phyloP scores from a whole-genome alignment of 2,329 filamentous ascomycete genomes.

The Escovopsis weberi region DNA sequence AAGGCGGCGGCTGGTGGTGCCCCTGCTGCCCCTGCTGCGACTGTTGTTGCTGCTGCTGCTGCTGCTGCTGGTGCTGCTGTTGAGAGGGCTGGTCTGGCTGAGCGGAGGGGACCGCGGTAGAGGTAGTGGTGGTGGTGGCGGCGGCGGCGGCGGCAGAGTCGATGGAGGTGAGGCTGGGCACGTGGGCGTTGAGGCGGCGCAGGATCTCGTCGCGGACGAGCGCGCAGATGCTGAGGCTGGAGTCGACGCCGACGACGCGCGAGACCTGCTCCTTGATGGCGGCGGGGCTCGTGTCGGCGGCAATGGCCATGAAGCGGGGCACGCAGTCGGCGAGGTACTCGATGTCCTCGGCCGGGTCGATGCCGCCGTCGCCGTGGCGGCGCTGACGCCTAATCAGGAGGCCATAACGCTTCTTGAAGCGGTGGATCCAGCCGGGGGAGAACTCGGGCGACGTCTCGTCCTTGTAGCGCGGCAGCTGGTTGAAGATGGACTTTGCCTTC shows the following conservation, averaged over 20 bases:
- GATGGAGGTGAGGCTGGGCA: conserved; percentile 12
- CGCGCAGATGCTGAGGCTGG: conserved; percentile 37
- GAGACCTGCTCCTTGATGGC: conserved; percentile 44
- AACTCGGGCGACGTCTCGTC: conserved; percentile 47
- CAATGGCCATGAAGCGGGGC: conserved; percentile 43
- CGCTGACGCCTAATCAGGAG: conserved; percentile 42
- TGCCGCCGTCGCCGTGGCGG: conserved; percentile 31
- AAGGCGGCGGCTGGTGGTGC: no score
- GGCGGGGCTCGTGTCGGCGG: conserved; percentile 42
- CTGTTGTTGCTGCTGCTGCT: no score
- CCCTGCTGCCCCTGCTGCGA: no score
- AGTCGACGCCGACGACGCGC: conserved; percentile 39
- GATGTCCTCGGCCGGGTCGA: conserved; percentile 40
- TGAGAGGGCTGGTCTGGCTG: conserved; percentile 11
- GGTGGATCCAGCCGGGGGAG: conserved; percentile 49
- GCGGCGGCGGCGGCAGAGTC: conserved; percentile 10
- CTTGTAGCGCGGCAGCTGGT: conserved; percentile 43
- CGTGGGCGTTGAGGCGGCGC: conserved; percentile 18
- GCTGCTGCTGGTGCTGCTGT: no score
- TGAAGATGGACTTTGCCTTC: conserved; percentile 46
- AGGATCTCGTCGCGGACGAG: conserved; percentile 44
- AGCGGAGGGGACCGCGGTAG: conserved; percentile 8
- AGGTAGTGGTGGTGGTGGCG: no score
- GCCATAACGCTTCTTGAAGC: conserved; percentile 49
- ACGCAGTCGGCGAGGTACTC: conserved; percentile 46